These are phyloP conservation scores for Arthrobotrys musiformis DNA, from an alignment of 2,329 filamentous ascomycete genomes.

Conservation along the genomic window DNA sequence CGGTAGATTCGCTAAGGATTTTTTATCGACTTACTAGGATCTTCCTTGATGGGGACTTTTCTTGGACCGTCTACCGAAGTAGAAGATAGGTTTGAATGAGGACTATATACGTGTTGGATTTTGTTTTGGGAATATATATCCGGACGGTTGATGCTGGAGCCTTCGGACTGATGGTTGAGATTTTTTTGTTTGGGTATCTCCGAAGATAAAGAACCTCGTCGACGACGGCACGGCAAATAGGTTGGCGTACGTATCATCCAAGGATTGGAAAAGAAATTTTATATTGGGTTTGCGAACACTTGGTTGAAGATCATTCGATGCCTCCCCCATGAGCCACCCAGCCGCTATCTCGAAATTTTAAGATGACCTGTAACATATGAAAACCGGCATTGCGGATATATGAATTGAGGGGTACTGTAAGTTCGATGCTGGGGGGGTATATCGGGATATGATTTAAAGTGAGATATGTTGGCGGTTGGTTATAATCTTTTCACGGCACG, in stretches of 20 bases:
- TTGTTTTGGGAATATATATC: conserved; percentile 17
- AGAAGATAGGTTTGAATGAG: conserved; percentile 3
- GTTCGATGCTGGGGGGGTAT: conserved; percentile 13
- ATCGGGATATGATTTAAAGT: neutral
- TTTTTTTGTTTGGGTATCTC: neutral
- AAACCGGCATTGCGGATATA: conserved; percentile 8
- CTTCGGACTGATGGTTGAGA: conserved; percentile 14
- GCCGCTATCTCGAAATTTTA: conserved; percentile 28
- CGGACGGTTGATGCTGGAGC: conserved; percentile 4
- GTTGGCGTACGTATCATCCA: conserved; percentile 26
- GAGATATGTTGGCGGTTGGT: conserved; percentile 19
- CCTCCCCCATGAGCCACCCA: conserved; percentile 16
- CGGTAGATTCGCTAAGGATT: conserved; percentile 38
- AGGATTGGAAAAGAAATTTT: conserved; percentile 21
- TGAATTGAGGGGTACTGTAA: neutral
- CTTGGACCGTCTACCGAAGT: conserved; percentile 29
- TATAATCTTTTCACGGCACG: conserved; percentile 15
- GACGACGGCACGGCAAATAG: conserved; percentile 31
- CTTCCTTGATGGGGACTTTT: conserved; percentile 31
- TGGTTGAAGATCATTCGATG: conserved; percentile 28
- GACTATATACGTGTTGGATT: conserved; percentile 32
- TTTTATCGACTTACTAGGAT: conserved; percentile 36
- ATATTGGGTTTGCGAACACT: conserved; percentile 26
- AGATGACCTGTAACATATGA: conserved; percentile 21
- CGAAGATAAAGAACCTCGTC: conserved; percentile 21